Percentiles rank a stretch among this genome's conserved stretches.
Conservation (phyloP, 2,329 filamentous ascomycete species). For the Monilinia vaccinii-corymbosi region DNA sequence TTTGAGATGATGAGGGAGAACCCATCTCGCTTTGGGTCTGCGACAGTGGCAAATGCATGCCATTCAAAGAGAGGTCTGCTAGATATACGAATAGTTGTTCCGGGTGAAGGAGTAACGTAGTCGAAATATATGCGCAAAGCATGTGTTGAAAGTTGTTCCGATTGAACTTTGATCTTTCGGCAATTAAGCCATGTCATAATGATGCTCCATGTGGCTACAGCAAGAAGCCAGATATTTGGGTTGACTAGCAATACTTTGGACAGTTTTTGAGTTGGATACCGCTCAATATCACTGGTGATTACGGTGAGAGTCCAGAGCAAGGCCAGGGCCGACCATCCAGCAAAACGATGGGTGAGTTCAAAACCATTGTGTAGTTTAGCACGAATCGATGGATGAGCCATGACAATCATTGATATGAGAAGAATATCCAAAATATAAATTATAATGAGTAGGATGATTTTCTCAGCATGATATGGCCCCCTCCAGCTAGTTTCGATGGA, state of each 20-base stretch:
- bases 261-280: slow-evolving; percentile 27
- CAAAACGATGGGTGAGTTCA: slow-evolving; percentile 62
- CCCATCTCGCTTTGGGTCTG: slow-evolving; percentile 41
- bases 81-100: slow-evolving; percentile 51
- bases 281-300: slow-evolving; percentile 40
- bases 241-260: slow-evolving; percentile 34
- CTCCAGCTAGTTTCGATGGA: slow-evolving; percentile 29
- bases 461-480: slow-evolving; percentile 31
- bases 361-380: slow-evolving; percentile 57
- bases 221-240: slow-evolving; percentile 59
- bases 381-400: slow-evolving; percentile 57
- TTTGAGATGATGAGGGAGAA: slow-evolving; percentile 65
- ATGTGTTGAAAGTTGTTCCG: slow-evolving; percentile 61
- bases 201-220: slow-evolving; percentile 54
- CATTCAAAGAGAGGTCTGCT: slow-evolving; percentile 58
- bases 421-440: slow-evolving; percentile 50
- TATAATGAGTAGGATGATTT: slow-evolving; percentile 37
- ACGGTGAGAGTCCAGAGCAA: slow-evolving; percentile 58
- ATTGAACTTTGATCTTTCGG: slow-evolving; percentile 54
- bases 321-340: slow-evolving; percentile 57
- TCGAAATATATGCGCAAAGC: slow-evolving; percentile 63
- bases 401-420: slow-evolving; percentile 48
- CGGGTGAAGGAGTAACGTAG: slow-evolving; percentile 49
- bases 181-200: slow-evolving; percentile 66
- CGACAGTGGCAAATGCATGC: slow-evolving; percentile 69